phyloP scores from a whole-genome alignment of 257 asterid species.

The Ophiorrhiza pumila region DNA sequence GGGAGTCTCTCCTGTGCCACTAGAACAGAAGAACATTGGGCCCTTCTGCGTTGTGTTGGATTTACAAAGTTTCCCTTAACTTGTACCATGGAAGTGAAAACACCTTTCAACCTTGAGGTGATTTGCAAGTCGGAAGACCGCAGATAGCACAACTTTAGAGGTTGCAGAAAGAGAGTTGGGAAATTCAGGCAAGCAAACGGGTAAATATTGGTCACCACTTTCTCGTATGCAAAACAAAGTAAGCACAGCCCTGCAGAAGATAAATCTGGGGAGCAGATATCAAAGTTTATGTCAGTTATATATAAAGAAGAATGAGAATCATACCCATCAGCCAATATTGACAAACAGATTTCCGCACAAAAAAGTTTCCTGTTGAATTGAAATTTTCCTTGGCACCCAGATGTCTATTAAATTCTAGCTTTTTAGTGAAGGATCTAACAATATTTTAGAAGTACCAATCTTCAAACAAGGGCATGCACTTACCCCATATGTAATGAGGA shows the following conservation, averaged over 20 bases:
- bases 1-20: not conserved
- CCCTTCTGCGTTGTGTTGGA: not conserved
- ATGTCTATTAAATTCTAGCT: not conserved
- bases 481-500: not conserved
- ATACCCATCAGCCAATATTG: not conserved
- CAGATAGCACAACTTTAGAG: conserved; percentile 62
- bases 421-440: not conserved
- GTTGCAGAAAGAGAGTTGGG: conserved; percentile 56
- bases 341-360: not conserved
- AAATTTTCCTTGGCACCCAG: not conserved
- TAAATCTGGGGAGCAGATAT: conserved; percentile 53
- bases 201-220: conserved; percentile 46
- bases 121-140: conserved; percentile 53
- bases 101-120: conserved; percentile 61
- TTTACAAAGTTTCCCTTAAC: conserved; percentile 8
- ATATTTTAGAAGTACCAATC: not conserved
- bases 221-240: conserved; percentile 52
- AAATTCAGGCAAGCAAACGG: conserved; percentile 81
- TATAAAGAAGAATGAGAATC: not conserved
- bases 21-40: not conserved
- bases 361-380: not conserved
- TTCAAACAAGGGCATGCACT: not conserved
- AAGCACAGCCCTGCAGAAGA: conserved; percentile 87
- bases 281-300: conserved; percentile 10
- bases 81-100: conserved; percentile 39